Evolutionary conservation across 2,329 filamentous ascomycete species (phyloP).

Genomic region (Chalara sp.): DNA sequence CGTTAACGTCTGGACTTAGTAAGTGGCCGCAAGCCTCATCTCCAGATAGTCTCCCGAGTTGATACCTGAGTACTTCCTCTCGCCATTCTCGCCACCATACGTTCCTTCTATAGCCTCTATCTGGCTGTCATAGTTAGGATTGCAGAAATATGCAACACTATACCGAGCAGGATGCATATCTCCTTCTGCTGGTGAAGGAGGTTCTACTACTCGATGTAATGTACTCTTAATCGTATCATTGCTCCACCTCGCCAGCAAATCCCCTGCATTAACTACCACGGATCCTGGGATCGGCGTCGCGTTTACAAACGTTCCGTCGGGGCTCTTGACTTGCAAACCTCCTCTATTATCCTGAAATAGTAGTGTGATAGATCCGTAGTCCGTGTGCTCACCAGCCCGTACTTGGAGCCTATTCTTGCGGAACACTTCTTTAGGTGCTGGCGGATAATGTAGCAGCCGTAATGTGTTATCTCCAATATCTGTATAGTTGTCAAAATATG

Average conservation of each 20-base stretch:
- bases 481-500: slow-evolving; percentile 72
- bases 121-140: slow-evolving; percentile 55
- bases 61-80: slow-evolving; percentile 75
- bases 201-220: slow-evolving; percentile 83
- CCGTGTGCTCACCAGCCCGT: slow-evolving; percentile 45
- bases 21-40: slow-evolving; percentile 69
- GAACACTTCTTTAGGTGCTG: slow-evolving; percentile 37
- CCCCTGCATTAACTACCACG: slow-evolving; percentile 84
- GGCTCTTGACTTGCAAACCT: slow-evolving; percentile 53
- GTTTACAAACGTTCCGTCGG: slow-evolving; percentile 72
- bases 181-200: slow-evolving; percentile 50
- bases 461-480: slow-evolving; percentile 57
- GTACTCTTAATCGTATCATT: slow-evolving; percentile 91
- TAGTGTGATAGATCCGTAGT: slow-evolving; percentile 45
- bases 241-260: slow-evolving; percentile 79
- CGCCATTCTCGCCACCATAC: slow-evolving; percentile 45
- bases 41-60: slow-evolving; percentile 77
- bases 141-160: slow-evolving; percentile 79
- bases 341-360: slow-evolving; percentile 47
- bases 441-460: slow-evolving; percentile 52
- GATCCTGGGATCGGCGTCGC: slow-evolving; percentile 76
- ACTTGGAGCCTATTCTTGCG: slow-evolving; percentile 43
- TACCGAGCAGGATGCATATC: slow-evolving; percentile 67
- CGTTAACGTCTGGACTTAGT: slow-evolving; percentile 32
- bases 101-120: slow-evolving; percentile 64